A percentile compares a stretch with the other conserved stretches of the same genome.
Conservation (phyloP, 495 filamentous ascomycete genomes). For the Penicillium chermesinum region DNA sequence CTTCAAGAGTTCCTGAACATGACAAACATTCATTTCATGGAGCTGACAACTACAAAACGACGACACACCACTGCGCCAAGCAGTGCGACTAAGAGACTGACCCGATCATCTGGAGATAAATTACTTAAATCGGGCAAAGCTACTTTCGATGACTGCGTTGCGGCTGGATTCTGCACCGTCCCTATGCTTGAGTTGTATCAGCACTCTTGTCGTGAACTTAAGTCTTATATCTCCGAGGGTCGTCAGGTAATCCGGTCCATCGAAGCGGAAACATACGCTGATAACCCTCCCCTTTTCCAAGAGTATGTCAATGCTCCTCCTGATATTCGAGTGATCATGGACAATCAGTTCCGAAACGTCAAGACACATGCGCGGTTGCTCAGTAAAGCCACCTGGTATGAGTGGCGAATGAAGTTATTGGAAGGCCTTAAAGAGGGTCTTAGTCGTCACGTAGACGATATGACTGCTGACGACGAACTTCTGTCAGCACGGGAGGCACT, state of each 20-base stretch:
- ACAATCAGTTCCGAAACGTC: constrained; percentile 93
- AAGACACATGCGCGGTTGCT: constrained; percentile 85
- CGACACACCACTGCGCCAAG: constrained; percentile 73
- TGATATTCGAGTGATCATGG: constrained; percentile 80
- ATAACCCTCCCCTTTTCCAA: constrained; percentile 84
- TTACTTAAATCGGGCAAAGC: constrained; percentile 37
- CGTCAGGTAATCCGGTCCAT: constrained; percentile 81
- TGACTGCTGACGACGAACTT: constrained; percentile 68
- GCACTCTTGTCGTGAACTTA: constrained; percentile 90
- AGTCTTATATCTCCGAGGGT: constrained; percentile 90
- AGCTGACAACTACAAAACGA: constrained; percentile 85
- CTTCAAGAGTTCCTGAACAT: constrained; percentile 90
- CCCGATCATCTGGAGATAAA: constrained; percentile 34
- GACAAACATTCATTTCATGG: constrained; percentile 96
- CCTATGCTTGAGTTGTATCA: constrained; percentile 93
- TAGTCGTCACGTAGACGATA: constrained; percentile 63
- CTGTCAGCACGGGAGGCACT: constrained; percentile 62
- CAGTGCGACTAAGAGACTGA: constrained; percentile 35
- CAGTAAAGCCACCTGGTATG: constrained; percentile 95
- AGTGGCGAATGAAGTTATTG: constrained; percentile 91
- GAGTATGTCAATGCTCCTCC: constrained; percentile 86
- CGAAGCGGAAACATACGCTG: constrained; percentile 76
- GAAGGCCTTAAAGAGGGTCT: constrained; percentile 77
- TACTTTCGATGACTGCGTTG: constrained; percentile 69
- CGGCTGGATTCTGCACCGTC: constrained; percentile 83